phyloP scores from a whole-genome alignment of 805 yeast species.

The Vanderwaltozyma verrucispora region DNA sequence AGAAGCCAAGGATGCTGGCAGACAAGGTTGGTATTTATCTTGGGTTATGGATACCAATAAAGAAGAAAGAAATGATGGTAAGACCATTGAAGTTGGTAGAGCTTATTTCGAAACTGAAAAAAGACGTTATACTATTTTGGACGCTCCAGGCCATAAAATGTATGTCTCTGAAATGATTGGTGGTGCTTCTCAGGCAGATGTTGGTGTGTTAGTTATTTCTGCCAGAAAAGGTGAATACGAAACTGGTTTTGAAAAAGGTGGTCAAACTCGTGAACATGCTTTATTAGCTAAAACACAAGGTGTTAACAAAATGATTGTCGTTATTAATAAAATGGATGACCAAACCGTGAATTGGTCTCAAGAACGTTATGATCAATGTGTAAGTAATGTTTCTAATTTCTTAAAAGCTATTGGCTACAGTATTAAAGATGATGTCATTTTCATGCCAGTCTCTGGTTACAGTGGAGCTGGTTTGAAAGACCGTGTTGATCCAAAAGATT shows the following conservation, averaged over 20 bases:
- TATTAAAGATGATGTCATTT: conserved; percentile 69
- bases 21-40: conserved; percentile 99
- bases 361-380: conserved; percentile 94
- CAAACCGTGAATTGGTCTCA: conserved; percentile 94
- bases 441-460: conserved; percentile 97
- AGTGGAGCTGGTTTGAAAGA: conserved; percentile 96
- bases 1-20: conserved; percentile 98
- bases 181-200: conserved; percentile 99
- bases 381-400: conserved; percentile 63
- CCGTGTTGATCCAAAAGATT: conserved; percentile 53
- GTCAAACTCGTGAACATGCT: conserved; percentile 98
- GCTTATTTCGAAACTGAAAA: conserved; percentile 96
- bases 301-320: conserved; percentile 87
- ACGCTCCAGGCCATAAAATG: conserved; percentile 99
- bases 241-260: conserved; percentile 98
- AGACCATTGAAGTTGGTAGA: conserved; percentile 97
- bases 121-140: conserved; percentile 95
- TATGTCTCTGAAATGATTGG: conserved; percentile 99
- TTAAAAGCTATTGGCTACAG: conserved; percentile 85
- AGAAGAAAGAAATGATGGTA: conserved; percentile 98
- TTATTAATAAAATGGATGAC: conserved; percentile 98
- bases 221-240: conserved; percentile 99
- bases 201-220: conserved; percentile 91
- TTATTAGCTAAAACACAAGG: conserved; percentile 97
- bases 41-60: conserved; percentile 99